These are phyloP conservation scores for Cadophora gregata DNA, from an alignment of 2,329 filamentous ascomycete species.

Conservation along the genomic window DNA sequence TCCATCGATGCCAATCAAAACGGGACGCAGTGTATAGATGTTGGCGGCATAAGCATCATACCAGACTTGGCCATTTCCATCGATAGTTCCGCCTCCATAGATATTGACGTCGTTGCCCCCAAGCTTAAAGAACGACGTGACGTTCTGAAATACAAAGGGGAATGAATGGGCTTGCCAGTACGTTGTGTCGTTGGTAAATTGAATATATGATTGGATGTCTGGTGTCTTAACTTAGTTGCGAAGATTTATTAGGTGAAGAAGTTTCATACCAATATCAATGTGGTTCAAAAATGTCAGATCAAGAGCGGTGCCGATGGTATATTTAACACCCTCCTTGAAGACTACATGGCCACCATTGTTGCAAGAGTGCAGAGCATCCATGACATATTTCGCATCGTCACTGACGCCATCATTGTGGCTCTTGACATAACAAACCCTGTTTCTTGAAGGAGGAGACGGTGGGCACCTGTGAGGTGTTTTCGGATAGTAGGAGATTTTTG, in stretches of 20 bases:
- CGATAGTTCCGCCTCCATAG: constrained; percentile 67
- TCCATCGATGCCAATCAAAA: constrained; percentile 62
- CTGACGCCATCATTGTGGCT: constrained; percentile 37
- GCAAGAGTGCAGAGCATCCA: constrained; percentile 61
- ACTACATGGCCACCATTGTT: constrained; percentile 68
- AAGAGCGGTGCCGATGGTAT: constrained; percentile 67
- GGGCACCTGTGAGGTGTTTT: constrained; percentile 32
- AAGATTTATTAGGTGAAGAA: too few species aligned
- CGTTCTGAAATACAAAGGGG: constrained; percentile 69
- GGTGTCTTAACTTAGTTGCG: constrained; percentile 9
- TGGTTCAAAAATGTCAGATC: constrained; percentile 68
- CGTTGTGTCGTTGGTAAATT: constrained; percentile 69
- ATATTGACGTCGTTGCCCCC: constrained; percentile 71
- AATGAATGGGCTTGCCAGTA: constrained; percentile 73
- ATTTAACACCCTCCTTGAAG: constrained; percentile 56
- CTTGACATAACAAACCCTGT: constrained; percentile 40
- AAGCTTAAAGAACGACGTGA: constrained; percentile 70
- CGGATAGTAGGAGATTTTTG: constrained; percentile 33
- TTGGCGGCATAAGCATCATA: constrained; percentile 61
- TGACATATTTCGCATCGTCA: constrained; percentile 52
- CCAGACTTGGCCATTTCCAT: constrained; percentile 70
- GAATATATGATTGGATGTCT: constrained; percentile 64
- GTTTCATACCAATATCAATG: constrained; percentile 62
- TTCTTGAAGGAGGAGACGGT: constrained; percentile 31
- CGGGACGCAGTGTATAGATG: constrained; percentile 62